Percentiles rank a stretch among this genome's conserved stretches.
phyloP scores from a whole-genome alignment of 257 asterid genomes.

The Solanum rostratum region DNA sequence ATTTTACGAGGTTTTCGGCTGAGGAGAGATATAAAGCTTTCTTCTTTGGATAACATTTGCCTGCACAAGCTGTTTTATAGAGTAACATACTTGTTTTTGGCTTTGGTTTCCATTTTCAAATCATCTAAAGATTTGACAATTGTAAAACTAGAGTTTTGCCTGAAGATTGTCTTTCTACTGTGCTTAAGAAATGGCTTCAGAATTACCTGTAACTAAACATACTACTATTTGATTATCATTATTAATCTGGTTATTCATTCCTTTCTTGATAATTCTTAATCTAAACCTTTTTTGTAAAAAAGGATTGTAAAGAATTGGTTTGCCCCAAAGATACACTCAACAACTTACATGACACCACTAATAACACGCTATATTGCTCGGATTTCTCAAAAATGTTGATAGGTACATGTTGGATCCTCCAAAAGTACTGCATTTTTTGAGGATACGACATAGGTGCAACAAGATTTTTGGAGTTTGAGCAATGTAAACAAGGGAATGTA shows the following conservation, averaged over 20 bases:
- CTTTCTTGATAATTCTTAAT: not conserved
- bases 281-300: not conserved
- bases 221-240: not conserved
- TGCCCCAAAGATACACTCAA: too few relatives aligned
- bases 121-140: not conserved
- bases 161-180: not conserved
- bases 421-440: not conserved
- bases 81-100: not conserved
- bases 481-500: not conserved
- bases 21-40: constrained; percentile 3
- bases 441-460: not conserved
- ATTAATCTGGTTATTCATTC: not conserved
- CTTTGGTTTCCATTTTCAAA: not conserved
- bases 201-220: not conserved
- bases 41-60: not conserved
- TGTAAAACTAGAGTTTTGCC: not conserved
- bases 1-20: constrained; percentile 70
- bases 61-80: not conserved
- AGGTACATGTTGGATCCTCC: not conserved
- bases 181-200: not conserved
- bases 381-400: not conserved
- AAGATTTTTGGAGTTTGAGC: not conserved
- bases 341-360: not conserved
- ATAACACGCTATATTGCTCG: not conserved
- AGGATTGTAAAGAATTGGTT: too few relatives aligned